Conservation (phyloP, 352 stramenopile species). For the Phytophthora fragariaefolia region DNA sequence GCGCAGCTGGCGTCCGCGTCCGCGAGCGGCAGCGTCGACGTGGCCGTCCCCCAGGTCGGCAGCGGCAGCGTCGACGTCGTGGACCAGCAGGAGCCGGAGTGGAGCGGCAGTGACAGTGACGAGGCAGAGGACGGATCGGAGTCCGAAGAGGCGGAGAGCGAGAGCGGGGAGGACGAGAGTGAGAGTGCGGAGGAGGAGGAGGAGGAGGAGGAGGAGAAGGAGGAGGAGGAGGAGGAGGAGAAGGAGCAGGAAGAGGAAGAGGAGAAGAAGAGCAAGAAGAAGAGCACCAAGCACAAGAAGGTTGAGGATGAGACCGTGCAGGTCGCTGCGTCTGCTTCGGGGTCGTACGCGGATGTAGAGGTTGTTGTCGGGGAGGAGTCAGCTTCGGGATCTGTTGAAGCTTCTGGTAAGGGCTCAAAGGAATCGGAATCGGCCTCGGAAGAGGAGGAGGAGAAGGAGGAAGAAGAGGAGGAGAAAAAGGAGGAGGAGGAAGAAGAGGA, state of each 20-base stretch:
- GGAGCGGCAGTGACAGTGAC: slow-evolving; percentile 34
- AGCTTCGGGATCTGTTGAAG: slow-evolving; percentile 28
- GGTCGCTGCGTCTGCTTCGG: slow-evolving; percentile 8
- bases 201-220: slow-evolving; percentile 11
- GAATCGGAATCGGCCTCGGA: too few relatives aligned
- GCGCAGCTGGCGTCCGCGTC: slow-evolving; percentile 5
- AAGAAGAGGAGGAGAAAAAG: slow-evolving; percentile 14
- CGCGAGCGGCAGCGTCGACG: slow-evolving; percentile 1
- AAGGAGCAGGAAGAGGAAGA: slow-evolving; percentile 30
- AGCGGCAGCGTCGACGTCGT: slow-evolving; percentile 23
- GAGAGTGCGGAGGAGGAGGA: slow-evolving; percentile 27
- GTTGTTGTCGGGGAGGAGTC: slow-evolving; percentile 30
- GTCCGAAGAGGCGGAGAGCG: slow-evolving; percentile 17
- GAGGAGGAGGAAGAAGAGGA: slow-evolving; percentile 10
- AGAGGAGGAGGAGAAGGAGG: too few relatives aligned
- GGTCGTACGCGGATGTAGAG: slow-evolving; percentile 24
- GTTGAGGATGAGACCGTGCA: slow-evolving; percentile 10
- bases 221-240: slow-evolving; percentile 8
- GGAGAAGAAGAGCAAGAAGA: slow-evolving; percentile 25
- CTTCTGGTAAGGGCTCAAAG: slow-evolving; percentile 24
- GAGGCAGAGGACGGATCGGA: slow-evolving; percentile 16
- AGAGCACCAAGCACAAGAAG: slow-evolving; percentile 34
- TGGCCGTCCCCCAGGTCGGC: slow-evolving; percentile 5
- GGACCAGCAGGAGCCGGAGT: slow-evolving; percentile 27
- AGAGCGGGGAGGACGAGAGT: slow-evolving; percentile 2